Evolutionary conservation across 1,284 basidiomycete genomes (phyloP).

Genomic region (Somion occarium): DNA sequence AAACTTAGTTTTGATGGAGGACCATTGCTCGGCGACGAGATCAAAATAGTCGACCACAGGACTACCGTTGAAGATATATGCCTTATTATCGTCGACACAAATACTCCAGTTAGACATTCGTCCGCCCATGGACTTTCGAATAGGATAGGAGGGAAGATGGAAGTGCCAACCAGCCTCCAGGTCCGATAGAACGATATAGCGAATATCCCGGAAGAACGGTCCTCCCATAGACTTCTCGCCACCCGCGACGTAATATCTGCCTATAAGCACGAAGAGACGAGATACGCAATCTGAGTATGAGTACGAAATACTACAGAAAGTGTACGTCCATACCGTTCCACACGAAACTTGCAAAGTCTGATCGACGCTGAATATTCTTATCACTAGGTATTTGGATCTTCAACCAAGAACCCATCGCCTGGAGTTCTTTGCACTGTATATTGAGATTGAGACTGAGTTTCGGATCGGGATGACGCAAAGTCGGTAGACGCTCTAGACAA

Average conservation of each 20-base stretch:
- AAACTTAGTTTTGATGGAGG: slow-evolving; percentile 21
- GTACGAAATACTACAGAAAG: background rate
- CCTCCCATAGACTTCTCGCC: slow-evolving; percentile 24
- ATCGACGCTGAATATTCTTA: slow-evolving; percentile 14
- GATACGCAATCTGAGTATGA: background rate
- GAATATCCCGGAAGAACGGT: slow-evolving; percentile 30
- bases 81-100: slow-evolving; percentile 27
- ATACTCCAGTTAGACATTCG: slow-evolving; percentile 22
- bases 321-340: slow-evolving; percentile 20
- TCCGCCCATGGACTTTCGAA: slow-evolving; percentile 7
- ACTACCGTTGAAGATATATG: slow-evolving; percentile 29
- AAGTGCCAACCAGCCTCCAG: slow-evolving; percentile 26
- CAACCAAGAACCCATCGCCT: slow-evolving; percentile 23
- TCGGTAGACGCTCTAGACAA: background rate
- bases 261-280: slow-evolving; percentile 15
- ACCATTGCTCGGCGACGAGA: slow-evolving; percentile 28
- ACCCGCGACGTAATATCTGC: slow-evolving; percentile 30
- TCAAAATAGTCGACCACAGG: slow-evolving; percentile 29
- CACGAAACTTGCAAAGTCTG: slow-evolving; percentile 20
- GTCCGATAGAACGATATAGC: slow-evolving; percentile 27
- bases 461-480: slow-evolving; percentile 19
- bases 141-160: slow-evolving; percentile 28
- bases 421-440: slow-evolving; percentile 17
- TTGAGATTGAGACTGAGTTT: slow-evolving; percentile 8
- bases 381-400: slow-evolving; percentile 18